Evolutionary conservation across 1,284 basidiomycete species (phyloP), one percentile per base, ranked within the genome.

Genomic region (Cutaneotrichosporon dermatis): DNA sequence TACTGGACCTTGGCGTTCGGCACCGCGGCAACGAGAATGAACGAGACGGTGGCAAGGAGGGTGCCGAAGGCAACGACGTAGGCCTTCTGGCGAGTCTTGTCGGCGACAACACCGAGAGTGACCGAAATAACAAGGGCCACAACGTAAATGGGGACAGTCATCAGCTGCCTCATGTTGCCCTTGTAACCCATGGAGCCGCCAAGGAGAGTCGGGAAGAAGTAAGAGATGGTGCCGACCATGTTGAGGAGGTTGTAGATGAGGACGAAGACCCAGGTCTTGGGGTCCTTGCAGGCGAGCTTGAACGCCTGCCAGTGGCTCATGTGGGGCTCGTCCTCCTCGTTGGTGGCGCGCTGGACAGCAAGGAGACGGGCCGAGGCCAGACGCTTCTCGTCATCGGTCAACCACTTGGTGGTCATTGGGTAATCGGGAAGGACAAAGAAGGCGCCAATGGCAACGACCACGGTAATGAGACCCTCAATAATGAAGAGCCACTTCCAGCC

Each of bases 81-180:
- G 4, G 75, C 71, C 62, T 78, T 77, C 55, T 78, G 72, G 25
- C 67, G 58, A 1, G 72, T 74, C 51, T 67, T 55, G 65, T 79
- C 78, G 7, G 78, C 73, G 39, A 67, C 70, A 50, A 66, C 70
- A 33, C 74, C 76, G 51, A 66, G 66, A 37, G 66, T 34, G 41
- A 79, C 60, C 10, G 76, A 70, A 49, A 75, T 69, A 52, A 71
- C 56, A 7, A 79, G 69, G 2, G 79, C 72, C 52, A 79, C 77
- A 12, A 66, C 57, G 69, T 80, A 80, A 61, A 80, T 77, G 16
- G 79, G 79, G 3, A 79, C 78, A 1, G 79, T 79, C 75, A 78
- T 78, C 64, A 75, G 78, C 65, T 79, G 77, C 2, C 70, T 71
- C 44, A 54, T 66, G 39, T 65, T 61, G 15, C 70, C 70, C 25